phyloP scores from a whole-genome alignment of 495 filamentous ascomycete species.

The Penicillium waksmanii region DNA sequence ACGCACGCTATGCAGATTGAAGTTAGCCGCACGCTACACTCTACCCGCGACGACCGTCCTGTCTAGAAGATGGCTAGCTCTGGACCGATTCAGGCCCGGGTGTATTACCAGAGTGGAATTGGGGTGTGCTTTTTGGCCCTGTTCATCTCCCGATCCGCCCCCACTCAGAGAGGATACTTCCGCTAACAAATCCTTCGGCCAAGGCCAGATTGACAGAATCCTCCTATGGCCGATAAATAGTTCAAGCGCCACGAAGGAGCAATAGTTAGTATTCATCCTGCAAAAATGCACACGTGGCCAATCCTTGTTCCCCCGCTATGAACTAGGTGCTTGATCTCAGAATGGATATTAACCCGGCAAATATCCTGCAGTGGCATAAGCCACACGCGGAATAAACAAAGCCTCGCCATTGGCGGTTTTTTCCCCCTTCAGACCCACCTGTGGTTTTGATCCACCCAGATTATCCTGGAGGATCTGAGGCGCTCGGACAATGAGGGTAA shows the following conservation, averaged over 20 bases:
- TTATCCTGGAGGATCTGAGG: slow-evolving; percentile 15
- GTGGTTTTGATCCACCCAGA: slow-evolving; percentile 11
- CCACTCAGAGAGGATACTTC: slow-evolving; percentile 1
- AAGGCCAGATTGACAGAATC: not conserved
- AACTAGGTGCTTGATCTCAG: not conserved
- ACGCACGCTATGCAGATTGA: slow-evolving; percentile 6
- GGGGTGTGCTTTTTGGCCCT: slow-evolving; percentile 1
- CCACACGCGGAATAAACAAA: not conserved
- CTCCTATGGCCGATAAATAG: not conserved
- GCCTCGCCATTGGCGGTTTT: not conserved
- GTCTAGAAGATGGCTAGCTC: not conserved
- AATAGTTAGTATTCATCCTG: not conserved
- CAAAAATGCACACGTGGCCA: not conserved
- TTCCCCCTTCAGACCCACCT: slow-evolving; percentile 1
- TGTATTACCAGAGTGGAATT: slow-evolving; percentile 10
- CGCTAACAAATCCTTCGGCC: not conserved
- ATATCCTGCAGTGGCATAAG: not conserved
- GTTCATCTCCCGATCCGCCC: slow-evolving; percentile 17
- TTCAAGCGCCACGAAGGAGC: not conserved
- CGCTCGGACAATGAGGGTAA: not conserved
- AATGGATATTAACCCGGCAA: not conserved
- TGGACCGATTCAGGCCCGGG: slow-evolving; percentile 1
- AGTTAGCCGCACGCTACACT: slow-evolving; percentile 6
- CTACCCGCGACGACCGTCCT: slow-evolving; percentile 4
- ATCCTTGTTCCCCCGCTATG: not conserved